phyloP scores from a whole-genome alignment of 345 rosid species.

The Aethionema arabicum region DNA sequence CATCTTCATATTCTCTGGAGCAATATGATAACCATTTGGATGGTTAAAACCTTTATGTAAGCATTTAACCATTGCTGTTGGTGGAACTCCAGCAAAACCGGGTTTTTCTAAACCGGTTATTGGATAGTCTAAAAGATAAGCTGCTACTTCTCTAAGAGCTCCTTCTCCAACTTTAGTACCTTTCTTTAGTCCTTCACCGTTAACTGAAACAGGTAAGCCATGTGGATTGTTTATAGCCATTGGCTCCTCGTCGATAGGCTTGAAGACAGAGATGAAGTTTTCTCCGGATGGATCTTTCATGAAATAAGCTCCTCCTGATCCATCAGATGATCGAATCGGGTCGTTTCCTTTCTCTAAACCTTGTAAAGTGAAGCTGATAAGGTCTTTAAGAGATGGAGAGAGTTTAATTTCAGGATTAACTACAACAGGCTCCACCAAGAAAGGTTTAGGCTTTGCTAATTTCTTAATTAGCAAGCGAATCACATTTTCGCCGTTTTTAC shows the following conservation, averaged over 20 bases:
- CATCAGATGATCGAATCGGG: slow-evolving; percentile 70
- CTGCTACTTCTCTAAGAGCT: slow-evolving; percentile 87
- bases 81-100: slow-evolving; percentile 90
- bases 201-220: slow-evolving; percentile 54
- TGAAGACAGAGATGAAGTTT: slow-evolving; percentile 66
- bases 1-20: slow-evolving; percentile 51
- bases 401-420: slow-evolving; percentile 43
- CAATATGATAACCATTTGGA: slow-evolving; percentile 52
- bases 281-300: slow-evolving; percentile 73
- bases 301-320: slow-evolving; percentile 84
- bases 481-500: slow-evolving; percentile 51
- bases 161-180: slow-evolving; percentile 84
- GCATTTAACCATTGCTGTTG: slow-evolving; percentile 76
- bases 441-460: slow-evolving; percentile 45
- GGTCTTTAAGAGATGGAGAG: slow-evolving; percentile 46
- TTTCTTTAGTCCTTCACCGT: slow-evolving; percentile 86
- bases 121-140: slow-evolving; percentile 80
- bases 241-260: slow-evolving; percentile 91
- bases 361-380: slow-evolving; percentile 56
- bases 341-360: slow-evolving; percentile 66
- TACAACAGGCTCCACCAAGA: slow-evolving; percentile 59
- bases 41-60: slow-evolving; percentile 68
- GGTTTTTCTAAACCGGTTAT: slow-evolving; percentile 42
- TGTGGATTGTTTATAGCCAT: slow-evolving; percentile 80
- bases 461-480: slow-evolving; percentile 58